Evolutionary conservation across 2,329 filamentous ascomycete genomes (phyloP), one percentile per base, ranked within the genome.

Genomic region (Fusarium armeniacum): DNA sequence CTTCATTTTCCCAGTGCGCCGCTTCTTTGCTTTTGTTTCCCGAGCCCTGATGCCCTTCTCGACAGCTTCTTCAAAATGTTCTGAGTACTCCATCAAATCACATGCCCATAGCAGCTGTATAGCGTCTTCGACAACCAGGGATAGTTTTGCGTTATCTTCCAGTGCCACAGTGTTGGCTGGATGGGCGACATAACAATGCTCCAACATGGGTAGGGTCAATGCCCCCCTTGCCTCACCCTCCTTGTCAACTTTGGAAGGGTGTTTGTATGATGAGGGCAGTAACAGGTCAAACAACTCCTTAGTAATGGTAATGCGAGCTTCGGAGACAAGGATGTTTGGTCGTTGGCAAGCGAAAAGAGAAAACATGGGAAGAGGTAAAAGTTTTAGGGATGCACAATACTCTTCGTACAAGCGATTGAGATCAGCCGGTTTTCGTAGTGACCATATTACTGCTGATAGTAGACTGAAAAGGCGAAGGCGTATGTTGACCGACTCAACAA

Each of bases 141-240:
- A 90, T 38, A 94, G 83, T 76, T 91, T 92, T 30, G 90, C 89
- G 71, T 96, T 94, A 67, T 93, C 91, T 22, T 87, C 85, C 1
- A 86, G 78, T 9, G 83, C 84, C 16, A 85, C 81, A 0, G 85
- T 88, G 62, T 87, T 89, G 2, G 92, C 91, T 0, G 90, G 83
- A 69, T 86, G 89, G 0, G 87, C 87, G 3, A 93, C 83, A 76
- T 89, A 94, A 73, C 89, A 90, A 44, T 82, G 76, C 73, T 85
- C 81, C 43, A 89, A 76, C 67, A 88, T 84, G 9, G 70, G 72
- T 24, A 79, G 74, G 7, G 83, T 84, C 44, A 88, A 74, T 20
- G 76, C 76, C 10, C 81, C 81, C 2, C 72, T 58, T 5, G 77
- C 76, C 24, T 83, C 80, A 22, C 75, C 78, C 13, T 79, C 78